These are phyloP conservation scores for Diutina siamensis DNA, from an alignment of 1,139 yeast genomes.

Conservation along the genomic window DNA sequence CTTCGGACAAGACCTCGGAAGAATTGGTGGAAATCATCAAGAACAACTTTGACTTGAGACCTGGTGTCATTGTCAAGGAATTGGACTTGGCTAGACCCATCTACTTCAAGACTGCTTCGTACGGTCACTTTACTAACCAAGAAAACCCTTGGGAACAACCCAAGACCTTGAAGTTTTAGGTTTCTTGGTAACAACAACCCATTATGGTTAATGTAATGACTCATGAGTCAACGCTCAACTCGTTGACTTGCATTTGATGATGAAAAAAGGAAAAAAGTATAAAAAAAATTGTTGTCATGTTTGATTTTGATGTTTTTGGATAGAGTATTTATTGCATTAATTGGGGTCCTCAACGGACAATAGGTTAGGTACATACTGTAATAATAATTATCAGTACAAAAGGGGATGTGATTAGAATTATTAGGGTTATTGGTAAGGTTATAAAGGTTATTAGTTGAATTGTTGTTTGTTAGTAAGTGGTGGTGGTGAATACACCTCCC, in stretches of 20 bases:
- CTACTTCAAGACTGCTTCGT: conserved; percentile 96
- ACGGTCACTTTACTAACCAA: conserved; percentile 99
- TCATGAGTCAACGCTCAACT: conserved; percentile 42
- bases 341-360: conserved; percentile 46
- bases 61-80: conserved; percentile 96
- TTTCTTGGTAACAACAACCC: conserved; percentile 8
- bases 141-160: conserved; percentile 98
- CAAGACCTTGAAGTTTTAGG: conserved; percentile 69
- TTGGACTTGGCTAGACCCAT: conserved; percentile 97
- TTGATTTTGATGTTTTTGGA: conserved; percentile 17
- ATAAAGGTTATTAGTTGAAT: too few relatives aligned
- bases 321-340: conserved; percentile 36
- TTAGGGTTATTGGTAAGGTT: too few relatives aligned
- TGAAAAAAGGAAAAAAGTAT: background rate
- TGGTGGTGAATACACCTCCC: too few relatives aligned
- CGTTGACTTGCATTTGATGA: conserved; percentile 20
- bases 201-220: conserved; percentile 36
- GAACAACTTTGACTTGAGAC: conserved; percentile 96
- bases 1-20: conserved; percentile 78
- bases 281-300: conserved; percentile 8
- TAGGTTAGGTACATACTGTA: conserved; percentile 16
- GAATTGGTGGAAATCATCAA: conserved; percentile 85
- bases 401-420: too few relatives aligned
- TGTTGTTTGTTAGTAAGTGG: too few relatives aligned
- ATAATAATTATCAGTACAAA: conserved; percentile 2